These are phyloP conservation scores for Sindora glabra DNA, from an alignment of 306 rosid genomes.

Conservation along the genomic window DNA sequence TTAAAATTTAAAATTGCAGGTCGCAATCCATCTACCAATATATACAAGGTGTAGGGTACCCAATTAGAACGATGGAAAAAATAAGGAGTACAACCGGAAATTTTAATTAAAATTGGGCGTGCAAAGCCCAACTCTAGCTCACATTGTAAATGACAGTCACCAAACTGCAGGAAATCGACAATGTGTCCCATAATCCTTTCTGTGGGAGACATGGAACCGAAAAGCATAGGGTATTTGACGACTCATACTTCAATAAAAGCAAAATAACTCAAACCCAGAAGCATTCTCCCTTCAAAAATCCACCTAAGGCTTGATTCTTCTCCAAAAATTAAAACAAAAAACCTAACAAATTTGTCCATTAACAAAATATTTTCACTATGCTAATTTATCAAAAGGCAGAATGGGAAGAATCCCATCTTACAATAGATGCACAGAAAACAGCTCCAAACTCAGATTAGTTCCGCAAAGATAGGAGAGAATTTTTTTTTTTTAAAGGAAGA, in stretches of 20 bases:
- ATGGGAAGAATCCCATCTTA: neutral
- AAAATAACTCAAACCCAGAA: neutral
- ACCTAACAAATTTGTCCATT: too few relatives aligned
- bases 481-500: neutral
- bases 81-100: neutral
- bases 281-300: slow-evolving; percentile 10
- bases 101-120: neutral
- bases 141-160: neutral
- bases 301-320: neutral
- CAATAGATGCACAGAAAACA: too few relatives aligned
- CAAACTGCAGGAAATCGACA: neutral
- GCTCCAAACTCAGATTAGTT: neutral
- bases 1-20: neutral
- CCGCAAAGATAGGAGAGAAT: neutral
- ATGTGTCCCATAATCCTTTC: neutral
- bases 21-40: neutral
- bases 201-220: neutral
- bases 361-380: neutral
- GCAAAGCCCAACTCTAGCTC: neutral
- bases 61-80: neutral
- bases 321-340: neutral
- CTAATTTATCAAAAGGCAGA: neutral
- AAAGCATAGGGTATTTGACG: neutral
- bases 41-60: too few relatives aligned
- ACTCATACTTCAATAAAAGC: neutral